Evolutionary conservation across 495 filamentous ascomycete species (phyloP), one percentile per base, ranked within the genome.

Genomic region (Neohortaea acidophila): DNA sequence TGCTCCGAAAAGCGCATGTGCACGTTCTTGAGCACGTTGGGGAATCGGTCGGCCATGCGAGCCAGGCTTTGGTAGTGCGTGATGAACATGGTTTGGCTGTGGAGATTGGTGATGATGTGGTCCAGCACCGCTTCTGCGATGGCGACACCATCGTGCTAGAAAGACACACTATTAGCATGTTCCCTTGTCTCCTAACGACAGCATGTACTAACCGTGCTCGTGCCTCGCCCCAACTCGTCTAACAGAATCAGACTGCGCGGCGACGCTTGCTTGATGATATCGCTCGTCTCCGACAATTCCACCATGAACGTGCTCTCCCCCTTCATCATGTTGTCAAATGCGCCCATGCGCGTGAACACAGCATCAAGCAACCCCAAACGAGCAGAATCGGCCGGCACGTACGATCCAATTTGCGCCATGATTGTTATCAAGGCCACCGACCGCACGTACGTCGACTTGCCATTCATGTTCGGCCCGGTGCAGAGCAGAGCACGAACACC

Each of bases 231-330:
- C 2, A 97, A 66, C 60, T 97, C 89, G 58, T 97, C 89, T n/a
- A 97, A 73, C 18, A 97, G 79, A 34, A 97, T 76, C 12, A 97
- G 62, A 1, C 73, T 80, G 12, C 81, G 68, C 1, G 77, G 71
- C 1, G 83, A 86, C 0, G 89, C 87, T 59, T 77, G 69, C 51
- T 89, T 84, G 10, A 97, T 68, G 51, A 97, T 94, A 39, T 85
- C 74, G 1, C 79, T 73, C 1, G 89, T 96, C 54, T 96, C 89
- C 27, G 72, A 80, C 0, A 99, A 72, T 51, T 99, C 89, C 33
- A 96, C 86, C 86, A 94, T 94, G 64, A 99, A 99, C 0, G 89
- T 99, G 15, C 70, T 79, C 56, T 99, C 91, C 41, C 84, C 85
- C 0, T 81, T 81, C 55, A 99, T 79, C 65, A 99, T 81, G 59